phyloP scores from a whole-genome alignment of 2,329 filamentous ascomycete genomes.

The Fusarium proliferatum region DNA sequence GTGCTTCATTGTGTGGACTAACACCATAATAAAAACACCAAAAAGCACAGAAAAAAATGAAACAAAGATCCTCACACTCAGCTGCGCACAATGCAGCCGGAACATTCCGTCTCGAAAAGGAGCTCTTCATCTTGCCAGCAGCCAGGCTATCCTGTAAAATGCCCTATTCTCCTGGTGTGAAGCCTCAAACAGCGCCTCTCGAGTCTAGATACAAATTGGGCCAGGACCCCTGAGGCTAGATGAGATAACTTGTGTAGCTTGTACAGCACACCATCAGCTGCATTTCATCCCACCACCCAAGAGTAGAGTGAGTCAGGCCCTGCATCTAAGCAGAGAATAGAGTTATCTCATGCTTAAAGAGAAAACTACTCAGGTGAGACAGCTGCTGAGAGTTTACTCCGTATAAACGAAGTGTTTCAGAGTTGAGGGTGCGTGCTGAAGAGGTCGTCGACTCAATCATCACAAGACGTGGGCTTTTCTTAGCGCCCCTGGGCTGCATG shows the following conservation, averaged over 20 bases:
- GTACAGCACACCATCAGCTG: conserved; percentile 31
- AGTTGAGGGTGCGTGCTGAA: conserved; percentile 7
- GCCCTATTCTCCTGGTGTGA: conserved; percentile 27
- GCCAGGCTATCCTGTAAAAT: conserved; percentile 5
- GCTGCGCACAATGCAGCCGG: conserved; percentile 1
- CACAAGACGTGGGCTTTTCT: neutral
- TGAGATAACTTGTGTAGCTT: conserved; percentile 34
- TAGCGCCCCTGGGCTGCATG: neutral
- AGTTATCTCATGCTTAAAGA: neutral
- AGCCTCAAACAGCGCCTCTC: conserved; percentile 29
- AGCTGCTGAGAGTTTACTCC: neutral
- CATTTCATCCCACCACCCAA: conserved; percentile 6
- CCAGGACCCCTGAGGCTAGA: conserved; percentile 43
- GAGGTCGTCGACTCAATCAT: neutral
- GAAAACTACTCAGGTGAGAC: neutral
- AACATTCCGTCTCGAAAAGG: conserved; percentile 11
- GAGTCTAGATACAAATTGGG: conserved; percentile 32
- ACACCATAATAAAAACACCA: neutral
- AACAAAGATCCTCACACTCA: conserved; percentile 8
- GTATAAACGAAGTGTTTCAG: conserved; percentile 11
- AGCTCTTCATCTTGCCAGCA: conserved; percentile 7
- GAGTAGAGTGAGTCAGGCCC: conserved; percentile 17
- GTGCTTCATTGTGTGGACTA: conserved; percentile 33
- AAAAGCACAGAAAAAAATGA: neutral
- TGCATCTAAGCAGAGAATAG: neutral